Conservation (phyloP, 2,329 filamentous ascomycete genomes). For the Penicillium sp. region DNA sequence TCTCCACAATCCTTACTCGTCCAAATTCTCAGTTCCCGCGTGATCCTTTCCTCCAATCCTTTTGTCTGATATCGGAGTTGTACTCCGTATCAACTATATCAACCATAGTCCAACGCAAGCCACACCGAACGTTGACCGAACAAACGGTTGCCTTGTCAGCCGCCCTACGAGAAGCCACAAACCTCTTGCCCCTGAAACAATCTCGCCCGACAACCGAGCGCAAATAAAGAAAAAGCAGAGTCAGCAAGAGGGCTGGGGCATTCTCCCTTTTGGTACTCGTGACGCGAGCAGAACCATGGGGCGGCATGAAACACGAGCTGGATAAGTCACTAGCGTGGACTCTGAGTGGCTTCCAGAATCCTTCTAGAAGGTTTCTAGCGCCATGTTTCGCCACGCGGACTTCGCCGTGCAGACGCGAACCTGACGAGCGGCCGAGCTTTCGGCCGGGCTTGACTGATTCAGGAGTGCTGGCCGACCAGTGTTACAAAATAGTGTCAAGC, state of each 20-base stretch:
- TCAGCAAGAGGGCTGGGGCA: conserved; percentile 1
- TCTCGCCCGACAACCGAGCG: not conserved
- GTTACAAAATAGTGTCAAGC: conserved; percentile 8
- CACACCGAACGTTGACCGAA: not conserved
- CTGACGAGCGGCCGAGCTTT: not conserved
- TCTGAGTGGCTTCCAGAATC: conserved; percentile 40
- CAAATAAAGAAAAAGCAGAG: not conserved
- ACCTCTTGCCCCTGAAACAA: not conserved
- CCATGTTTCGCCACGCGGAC: conserved; percentile 19
- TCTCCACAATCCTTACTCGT: not conserved
- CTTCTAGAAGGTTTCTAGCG: conserved; percentile 44
- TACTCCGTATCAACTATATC: not conserved
- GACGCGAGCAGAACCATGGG: conserved; percentile 6
- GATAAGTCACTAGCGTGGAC: conserved; percentile 9
- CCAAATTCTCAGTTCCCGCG: not conserved
- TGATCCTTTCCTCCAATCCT: not conserved
- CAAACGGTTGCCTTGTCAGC: not conserved
- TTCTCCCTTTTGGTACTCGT: conserved; percentile 11
- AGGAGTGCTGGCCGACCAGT: conserved; percentile 3
- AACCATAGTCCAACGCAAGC: conserved; percentile 2
- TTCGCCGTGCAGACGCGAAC: conserved; percentile 7
- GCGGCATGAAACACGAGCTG: conserved; percentile 6
- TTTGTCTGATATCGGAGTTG: not conserved
- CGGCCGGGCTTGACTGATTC: conserved; percentile 7
- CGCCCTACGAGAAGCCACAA: not conserved